Percentiles rank a stretch among this genome's conserved stretches.
These are phyloP conservation scores for Microbotryum silenes-acaulis DNA, from an alignment of 1,284 basidiomycete genomes.

Conservation along the genomic window DNA sequence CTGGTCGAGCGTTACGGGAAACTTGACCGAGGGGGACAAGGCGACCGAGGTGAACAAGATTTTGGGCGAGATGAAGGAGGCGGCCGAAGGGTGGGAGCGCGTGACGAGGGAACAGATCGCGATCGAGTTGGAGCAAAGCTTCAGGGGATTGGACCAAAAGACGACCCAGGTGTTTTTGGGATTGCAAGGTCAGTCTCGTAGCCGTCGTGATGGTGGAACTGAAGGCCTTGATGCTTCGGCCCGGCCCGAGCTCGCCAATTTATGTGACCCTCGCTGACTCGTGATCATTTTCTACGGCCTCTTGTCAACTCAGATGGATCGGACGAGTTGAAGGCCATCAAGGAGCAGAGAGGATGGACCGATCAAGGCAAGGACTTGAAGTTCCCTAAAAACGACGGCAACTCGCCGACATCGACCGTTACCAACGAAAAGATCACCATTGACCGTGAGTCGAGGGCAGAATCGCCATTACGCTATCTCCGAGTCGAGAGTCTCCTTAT, in stretches of 20 bases:
- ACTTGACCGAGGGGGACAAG: background rate
- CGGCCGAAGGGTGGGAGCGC: slow-evolving; percentile 8
- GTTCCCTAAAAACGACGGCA: slow-evolving; percentile 28
- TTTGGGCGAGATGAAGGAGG: background rate
- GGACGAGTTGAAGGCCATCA: slow-evolving; percentile 5
- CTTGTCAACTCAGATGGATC: background rate
- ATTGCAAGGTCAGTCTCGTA: slow-evolving; percentile 8
- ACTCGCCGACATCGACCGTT: slow-evolving; percentile 27
- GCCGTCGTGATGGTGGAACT: too few species aligned
- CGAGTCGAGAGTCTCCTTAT: background rate
- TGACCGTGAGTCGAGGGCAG: slow-evolving; percentile 19
- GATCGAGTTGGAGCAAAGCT: slow-evolving; percentile 26
- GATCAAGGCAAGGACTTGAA: slow-evolving; percentile 13
- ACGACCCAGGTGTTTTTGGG: slow-evolving; percentile 24
- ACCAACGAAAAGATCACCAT: slow-evolving; percentile 29
- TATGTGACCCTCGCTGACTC: background rate
- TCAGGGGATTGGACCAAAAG: slow-evolving; percentile 15
- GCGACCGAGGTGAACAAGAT: background rate
- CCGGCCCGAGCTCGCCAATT: too few species aligned
- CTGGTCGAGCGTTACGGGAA: slow-evolving; percentile 10
- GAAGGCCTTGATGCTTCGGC: too few species aligned
- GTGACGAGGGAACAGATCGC: slow-evolving; percentile 11
- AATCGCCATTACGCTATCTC: background rate
- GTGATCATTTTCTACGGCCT: too few species aligned
- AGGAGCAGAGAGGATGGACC: slow-evolving; percentile 14